phyloP scores from a whole-genome alignment of 2,329 filamentous ascomycete genomes.

The Penicillium sp. region DNA sequence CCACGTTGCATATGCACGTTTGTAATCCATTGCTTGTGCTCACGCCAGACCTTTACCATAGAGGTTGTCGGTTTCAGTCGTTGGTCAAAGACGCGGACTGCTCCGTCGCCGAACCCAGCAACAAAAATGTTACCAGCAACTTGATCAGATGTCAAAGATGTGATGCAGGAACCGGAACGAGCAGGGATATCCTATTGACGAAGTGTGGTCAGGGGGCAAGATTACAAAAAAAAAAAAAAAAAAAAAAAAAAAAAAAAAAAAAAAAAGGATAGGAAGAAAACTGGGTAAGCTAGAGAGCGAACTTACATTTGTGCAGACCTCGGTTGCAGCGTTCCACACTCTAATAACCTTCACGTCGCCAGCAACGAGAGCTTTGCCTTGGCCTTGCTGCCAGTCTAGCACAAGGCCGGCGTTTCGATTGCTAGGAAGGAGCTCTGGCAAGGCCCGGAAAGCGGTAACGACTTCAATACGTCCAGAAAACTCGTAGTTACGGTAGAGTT shows the following conservation, averaged over 20 bases:
- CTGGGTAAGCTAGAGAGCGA: background rate
- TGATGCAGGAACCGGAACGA: constrained; percentile 92
- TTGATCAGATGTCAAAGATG: constrained; percentile 93
- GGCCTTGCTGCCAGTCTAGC: constrained; percentile 99
- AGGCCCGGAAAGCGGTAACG: constrained; percentile 85
- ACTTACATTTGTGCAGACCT: constrained; percentile 77
- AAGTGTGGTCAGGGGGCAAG: constrained; percentile 6
- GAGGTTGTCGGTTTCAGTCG: constrained; percentile 80
- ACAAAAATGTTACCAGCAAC: constrained; percentile 97
- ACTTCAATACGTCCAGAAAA: constrained; percentile 75
- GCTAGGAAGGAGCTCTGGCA: constrained; percentile 91
- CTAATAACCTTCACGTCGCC: constrained; percentile 94
- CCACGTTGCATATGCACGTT: constrained; percentile 97
- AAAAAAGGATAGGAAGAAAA: too few relatives aligned
- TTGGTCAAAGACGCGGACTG: constrained; percentile 91
- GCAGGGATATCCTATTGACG: constrained; percentile 77
- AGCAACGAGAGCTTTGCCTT: constrained; percentile 90
- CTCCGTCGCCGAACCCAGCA: constrained; percentile 94
- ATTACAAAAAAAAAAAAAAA: too few relatives aligned
- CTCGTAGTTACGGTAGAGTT: constrained; percentile 92
- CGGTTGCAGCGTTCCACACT: constrained; percentile 93
- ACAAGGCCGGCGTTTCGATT: constrained; percentile 95
- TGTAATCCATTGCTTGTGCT: constrained; percentile 93
- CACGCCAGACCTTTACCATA: constrained; percentile 97
- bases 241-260: too few relatives aligned